These are phyloP conservation scores for Wickerhamiella nectarea DNA, from an alignment of 805 yeast species.

Conservation along the genomic window DNA sequence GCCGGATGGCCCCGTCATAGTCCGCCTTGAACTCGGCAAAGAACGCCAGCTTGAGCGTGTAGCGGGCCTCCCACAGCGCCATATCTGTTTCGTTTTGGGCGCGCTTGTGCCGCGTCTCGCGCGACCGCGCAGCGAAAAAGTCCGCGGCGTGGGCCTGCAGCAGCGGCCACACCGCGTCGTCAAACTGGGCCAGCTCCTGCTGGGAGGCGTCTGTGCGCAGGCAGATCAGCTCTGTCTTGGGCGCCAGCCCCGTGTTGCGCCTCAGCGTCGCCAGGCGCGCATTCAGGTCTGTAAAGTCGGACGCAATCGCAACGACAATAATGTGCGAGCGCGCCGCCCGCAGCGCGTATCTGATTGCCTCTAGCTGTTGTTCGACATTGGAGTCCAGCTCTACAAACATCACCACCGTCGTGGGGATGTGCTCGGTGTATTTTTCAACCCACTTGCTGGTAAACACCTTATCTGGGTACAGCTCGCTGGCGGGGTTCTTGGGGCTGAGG, in stretches of 20 bases:
- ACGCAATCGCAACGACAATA: not conserved
- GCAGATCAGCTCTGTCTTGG: constrained; percentile 32
- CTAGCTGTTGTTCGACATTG: constrained; percentile 14
- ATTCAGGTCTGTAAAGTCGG: not conserved
- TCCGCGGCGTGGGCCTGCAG: constrained; percentile 33
- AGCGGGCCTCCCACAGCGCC: constrained; percentile 37
- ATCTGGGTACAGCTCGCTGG: constrained; percentile 30
- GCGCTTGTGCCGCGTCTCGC: constrained; percentile 16
- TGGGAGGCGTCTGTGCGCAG: constrained; percentile 30
- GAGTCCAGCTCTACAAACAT: constrained; percentile 30
- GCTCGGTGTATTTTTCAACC: constrained; percentile 39
- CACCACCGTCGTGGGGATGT: constrained; percentile 36
- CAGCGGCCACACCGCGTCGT: constrained; percentile 27
- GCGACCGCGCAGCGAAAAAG: constrained; percentile 25
- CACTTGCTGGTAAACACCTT: constrained; percentile 35
- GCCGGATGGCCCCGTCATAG: constrained; percentile 36
- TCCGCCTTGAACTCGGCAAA: constrained; percentile 37
- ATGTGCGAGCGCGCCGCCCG: constrained; percentile 8
- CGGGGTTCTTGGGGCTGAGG: constrained; percentile 35
- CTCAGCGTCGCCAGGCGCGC: constrained; percentile 24
- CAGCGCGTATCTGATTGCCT: constrained; percentile 16
- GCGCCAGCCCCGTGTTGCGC: constrained; percentile 31
- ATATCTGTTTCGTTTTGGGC: constrained; percentile 18
- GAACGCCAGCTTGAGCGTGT: constrained; percentile 38
- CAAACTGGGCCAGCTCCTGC: constrained; percentile 32